Percentiles rank a stretch among this genome's conserved stretches.
These are phyloP conservation scores for Leccinum pellstonianum DNA, from an alignment of 768 basidiomycete genomes.

Conservation along the genomic window DNA sequence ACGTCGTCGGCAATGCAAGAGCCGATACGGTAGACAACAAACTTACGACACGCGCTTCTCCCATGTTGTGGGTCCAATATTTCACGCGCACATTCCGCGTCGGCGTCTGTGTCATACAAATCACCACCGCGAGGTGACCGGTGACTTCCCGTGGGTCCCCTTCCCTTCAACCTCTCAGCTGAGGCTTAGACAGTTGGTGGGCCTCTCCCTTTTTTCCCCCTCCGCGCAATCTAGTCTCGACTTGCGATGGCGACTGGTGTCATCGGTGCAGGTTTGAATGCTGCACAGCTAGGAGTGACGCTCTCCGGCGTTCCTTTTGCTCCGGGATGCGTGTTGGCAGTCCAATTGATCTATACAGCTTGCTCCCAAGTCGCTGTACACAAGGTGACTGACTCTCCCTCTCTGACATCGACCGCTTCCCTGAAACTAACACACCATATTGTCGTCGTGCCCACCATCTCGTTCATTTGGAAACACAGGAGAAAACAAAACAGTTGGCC, in stretches of 20 bases:
- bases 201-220: not conserved
- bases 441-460: not conserved
- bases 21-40: not conserved
- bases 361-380: slow-evolving; percentile 48
- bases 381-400: slow-evolving; percentile 39
- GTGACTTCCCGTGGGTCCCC: not conserved
- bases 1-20: not conserved
- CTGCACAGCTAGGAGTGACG: slow-evolving; percentile 44
- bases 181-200: not conserved
- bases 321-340: slow-evolving; percentile 40
- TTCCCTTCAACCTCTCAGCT: too few relatives aligned
- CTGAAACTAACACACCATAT: not conserved
- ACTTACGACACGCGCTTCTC: not conserved
- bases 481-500: slow-evolving; percentile 42
- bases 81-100: not conserved
- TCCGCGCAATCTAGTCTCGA: not conserved
- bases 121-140: too few relatives aligned
- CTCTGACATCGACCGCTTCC: not conserved
- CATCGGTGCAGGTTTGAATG: slow-evolving; percentile 24
- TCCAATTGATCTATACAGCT: slow-evolving; percentile 44
- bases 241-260: slow-evolving; percentile 18
- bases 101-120: not conserved
- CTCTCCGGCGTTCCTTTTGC: slow-evolving; percentile 46
- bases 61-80: not conserved
- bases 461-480: slow-evolving; percentile 29